These are phyloP conservation scores for Aspergillus awamori DNA, from an alignment of 2,329 filamentous ascomycete genomes.

Conservation along the genomic window DNA sequence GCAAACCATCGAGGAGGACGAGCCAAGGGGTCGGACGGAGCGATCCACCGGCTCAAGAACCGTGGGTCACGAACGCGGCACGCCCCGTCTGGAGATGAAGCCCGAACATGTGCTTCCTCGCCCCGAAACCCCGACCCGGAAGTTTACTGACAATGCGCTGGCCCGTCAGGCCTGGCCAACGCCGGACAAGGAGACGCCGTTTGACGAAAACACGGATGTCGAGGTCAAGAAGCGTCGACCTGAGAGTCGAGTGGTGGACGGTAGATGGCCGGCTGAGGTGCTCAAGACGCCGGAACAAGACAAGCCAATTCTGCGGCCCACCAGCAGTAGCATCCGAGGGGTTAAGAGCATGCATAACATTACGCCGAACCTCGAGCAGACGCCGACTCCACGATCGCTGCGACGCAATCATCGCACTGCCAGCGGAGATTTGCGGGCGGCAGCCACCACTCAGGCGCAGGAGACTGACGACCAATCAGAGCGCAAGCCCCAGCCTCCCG, in stretches of 20 bases:
- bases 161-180: slow-evolving; percentile 37
- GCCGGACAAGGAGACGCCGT: slow-evolving; percentile 26
- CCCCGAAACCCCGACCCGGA: slow-evolving; percentile 34
- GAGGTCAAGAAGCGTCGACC: slow-evolving; percentile 33
- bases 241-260: slow-evolving; percentile 4
- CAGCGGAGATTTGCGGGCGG: slow-evolving; percentile 62
- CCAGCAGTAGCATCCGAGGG: slow-evolving; percentile 55
- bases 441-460: slow-evolving; percentile 62
- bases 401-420: slow-evolving; percentile 63
- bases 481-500: slow-evolving; percentile 35
- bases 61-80: slow-evolving; percentile 37
- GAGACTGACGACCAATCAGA: slow-evolving; percentile 26
- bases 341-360: slow-evolving; percentile 41
- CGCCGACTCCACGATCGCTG: slow-evolving; percentile 49
- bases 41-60: slow-evolving; percentile 44
- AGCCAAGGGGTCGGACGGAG: slow-evolving; percentile 41
- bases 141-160: slow-evolving; percentile 39
- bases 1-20: slow-evolving; percentile 56
- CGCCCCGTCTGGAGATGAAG: slow-evolving; percentile 43
- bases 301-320: slow-evolving; percentile 36
- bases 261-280: slow-evolving; percentile 38
- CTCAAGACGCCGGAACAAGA: slow-evolving; percentile 39
- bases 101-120: slow-evolving; percentile 43
- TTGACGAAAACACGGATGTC: slow-evolving; percentile 13
- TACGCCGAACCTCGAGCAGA: slow-evolving; percentile 23